Percentiles rank a stretch among this genome's conserved stretches.
These are phyloP conservation scores for Arabis hirsuta DNA, from an alignment of 345 rosid species.

Conservation along the genomic window DNA sequence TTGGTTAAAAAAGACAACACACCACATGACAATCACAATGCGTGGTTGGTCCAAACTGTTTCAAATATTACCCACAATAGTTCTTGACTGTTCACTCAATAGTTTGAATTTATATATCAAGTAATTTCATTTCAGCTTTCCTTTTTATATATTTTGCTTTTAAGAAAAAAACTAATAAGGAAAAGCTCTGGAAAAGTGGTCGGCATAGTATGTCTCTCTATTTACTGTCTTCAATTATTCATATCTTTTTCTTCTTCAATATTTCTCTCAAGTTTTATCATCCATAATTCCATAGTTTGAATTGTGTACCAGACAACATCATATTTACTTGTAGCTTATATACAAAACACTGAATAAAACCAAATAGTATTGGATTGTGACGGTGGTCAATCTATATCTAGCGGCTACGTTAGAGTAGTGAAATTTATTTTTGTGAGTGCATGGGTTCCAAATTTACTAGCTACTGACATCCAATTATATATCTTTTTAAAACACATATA, in stretches of 20 bases:
- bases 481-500: no score
- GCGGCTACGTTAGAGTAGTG: no score
- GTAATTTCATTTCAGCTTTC: slow-evolving; percentile 6
- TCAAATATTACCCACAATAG: slow-evolving; percentile 10
- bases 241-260: slow-evolving; percentile 5
- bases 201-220: slow-evolving; percentile 41
- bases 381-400: no score
- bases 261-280: slow-evolving; percentile 20
- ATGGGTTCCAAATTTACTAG: no score
- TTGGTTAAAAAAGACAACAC: slow-evolving; percentile 23
- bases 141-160: slow-evolving; percentile 10
- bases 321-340: neutral
- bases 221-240: slow-evolving; percentile 42
- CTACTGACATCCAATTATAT: no score
- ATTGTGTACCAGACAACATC: slow-evolving; percentile 4
- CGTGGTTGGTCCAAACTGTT: slow-evolving; percentile 21
- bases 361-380: no score
- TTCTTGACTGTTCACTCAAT: slow-evolving; percentile 27
- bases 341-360: no score
- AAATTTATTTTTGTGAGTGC: no score
- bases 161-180: neutral
- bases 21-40: slow-evolving; percentile 25
- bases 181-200: slow-evolving; percentile 32
- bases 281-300: slow-evolving; percentile 27
- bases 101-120: slow-evolving; percentile 9